A percentile compares a stretch with the other conserved stretches of the same genome.
Conservation (phyloP, 2,329 filamentous ascomycete genomes). For the Celoporthe dispersa region DNA sequence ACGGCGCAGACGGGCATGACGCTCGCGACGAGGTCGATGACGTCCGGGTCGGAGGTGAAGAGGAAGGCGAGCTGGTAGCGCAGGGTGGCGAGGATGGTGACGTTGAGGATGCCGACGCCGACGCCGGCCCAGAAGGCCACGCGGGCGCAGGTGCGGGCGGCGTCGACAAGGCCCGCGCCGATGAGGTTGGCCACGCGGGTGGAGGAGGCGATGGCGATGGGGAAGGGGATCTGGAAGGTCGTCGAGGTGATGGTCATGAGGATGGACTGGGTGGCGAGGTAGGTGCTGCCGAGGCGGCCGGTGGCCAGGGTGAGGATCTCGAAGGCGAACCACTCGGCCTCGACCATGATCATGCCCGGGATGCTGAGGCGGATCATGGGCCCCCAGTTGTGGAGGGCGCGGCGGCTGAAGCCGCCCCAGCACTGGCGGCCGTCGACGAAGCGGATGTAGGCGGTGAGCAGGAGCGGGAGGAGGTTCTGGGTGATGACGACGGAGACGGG, state of each 20-base stretch:
- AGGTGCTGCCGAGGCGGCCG: slow-evolving; percentile 76
- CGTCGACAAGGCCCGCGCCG: slow-evolving; percentile 79
- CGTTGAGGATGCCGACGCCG: slow-evolving; percentile 78
- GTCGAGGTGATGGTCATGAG: slow-evolving; percentile 77
- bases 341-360: slow-evolving; percentile 90
- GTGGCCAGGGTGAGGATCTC: slow-evolving; percentile 86
- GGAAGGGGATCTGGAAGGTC: slow-evolving; percentile 91
- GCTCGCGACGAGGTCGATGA: slow-evolving; percentile 68
- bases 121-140: slow-evolving; percentile 72
- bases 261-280: slow-evolving; percentile 87
- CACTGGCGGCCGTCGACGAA: slow-evolving; percentile 75
- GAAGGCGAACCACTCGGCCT: slow-evolving; percentile 92
- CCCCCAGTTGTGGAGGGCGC: slow-evolving; percentile 74
- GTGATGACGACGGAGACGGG: slow-evolving; percentile 78
- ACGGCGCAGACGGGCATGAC: slow-evolving; percentile 82
- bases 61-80: slow-evolving; percentile 76
- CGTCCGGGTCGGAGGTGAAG: slow-evolving; percentile 75
- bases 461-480: slow-evolving; percentile 72
- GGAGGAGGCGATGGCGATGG: slow-evolving; percentile 83
- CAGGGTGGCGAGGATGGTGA: slow-evolving; percentile 69
- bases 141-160: slow-evolving; percentile 79
- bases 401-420: slow-evolving; percentile 78
- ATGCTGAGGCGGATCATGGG: slow-evolving; percentile 87
- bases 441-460: slow-evolving; percentile 75
- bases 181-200: slow-evolving; percentile 93